Conservation (phyloP, 768 basidiomycete genomes). For the Kwoniella europaea region DNA sequence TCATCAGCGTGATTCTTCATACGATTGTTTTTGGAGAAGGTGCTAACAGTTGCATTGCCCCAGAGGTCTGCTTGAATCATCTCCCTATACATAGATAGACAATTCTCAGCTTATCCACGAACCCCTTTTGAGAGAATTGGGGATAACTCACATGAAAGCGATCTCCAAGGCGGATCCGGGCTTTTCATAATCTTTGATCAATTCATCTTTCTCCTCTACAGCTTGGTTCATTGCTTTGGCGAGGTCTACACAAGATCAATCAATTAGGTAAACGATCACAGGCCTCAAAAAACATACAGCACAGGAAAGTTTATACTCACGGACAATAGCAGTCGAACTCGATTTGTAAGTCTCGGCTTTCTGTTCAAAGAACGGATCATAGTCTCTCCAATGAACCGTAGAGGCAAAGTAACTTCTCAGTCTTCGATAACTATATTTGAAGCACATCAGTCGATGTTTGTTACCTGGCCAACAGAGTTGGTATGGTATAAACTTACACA, state of each 20-base stretch:
- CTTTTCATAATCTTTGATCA: constrained; percentile 35
- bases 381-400: constrained; percentile 72
- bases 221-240: constrained; percentile 50
- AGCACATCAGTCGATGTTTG: not conserved
- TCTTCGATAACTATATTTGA: constrained; percentile 72
- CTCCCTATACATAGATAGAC: constrained; percentile 32
- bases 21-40: not conserved
- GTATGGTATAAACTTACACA: constrained; percentile 24
- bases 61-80: constrained; percentile 63
- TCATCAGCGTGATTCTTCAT: constrained; percentile 1
- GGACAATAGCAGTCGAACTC: constrained; percentile 75
- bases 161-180: constrained; percentile 51
- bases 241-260: constrained; percentile 37
- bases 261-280: not conserved
- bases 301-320: constrained; percentile 61
- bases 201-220: constrained; percentile 43
- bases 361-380: constrained; percentile 81
- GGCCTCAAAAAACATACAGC: too few relatives aligned
- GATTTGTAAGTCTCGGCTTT: constrained; percentile 82
- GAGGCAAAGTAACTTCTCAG: constrained; percentile 73
- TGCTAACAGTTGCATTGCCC: constrained; percentile 87
- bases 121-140: not conserved
- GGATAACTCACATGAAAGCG: constrained; percentile 46
- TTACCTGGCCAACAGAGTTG: not conserved
- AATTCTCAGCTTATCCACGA: constrained; percentile 16